These are phyloP conservation scores for Aspergillus luchuensis DNA, from an alignment of 2,329 filamentous ascomycete genomes.

Conservation along the genomic window DNA sequence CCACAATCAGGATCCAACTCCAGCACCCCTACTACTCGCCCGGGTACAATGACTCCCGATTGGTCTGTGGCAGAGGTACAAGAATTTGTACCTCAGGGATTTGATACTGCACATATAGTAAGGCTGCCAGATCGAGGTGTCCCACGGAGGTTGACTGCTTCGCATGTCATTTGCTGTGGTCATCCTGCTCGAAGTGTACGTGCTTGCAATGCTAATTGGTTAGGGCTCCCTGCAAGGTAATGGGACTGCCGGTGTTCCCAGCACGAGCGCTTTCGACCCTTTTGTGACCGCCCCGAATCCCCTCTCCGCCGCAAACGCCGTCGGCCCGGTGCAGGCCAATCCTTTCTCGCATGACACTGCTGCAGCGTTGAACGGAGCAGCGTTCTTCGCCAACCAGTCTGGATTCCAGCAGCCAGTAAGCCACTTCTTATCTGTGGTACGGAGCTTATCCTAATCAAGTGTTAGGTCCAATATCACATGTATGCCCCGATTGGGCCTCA, in stretches of 20 bases:
- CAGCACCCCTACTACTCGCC: constrained; percentile 43
- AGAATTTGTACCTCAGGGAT: constrained; percentile 58
- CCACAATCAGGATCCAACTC: constrained; percentile 41
- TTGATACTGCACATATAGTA: constrained; percentile 53
- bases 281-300: constrained; percentile 63
- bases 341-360: constrained; percentile 76
- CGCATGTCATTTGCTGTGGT: no score
- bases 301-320: constrained; percentile 51
- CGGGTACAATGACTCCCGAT: constrained; percentile 45
- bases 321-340: constrained; percentile 59
- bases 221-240: constrained; percentile 44
- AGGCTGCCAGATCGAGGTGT: constrained; percentile 22
- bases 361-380: constrained; percentile 57
- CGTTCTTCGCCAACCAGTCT: constrained; percentile 65
- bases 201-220: constrained; percentile 19
- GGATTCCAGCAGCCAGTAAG: constrained; percentile 66
- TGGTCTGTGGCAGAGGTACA: constrained; percentile 50
- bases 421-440: not conserved
- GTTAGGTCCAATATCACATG: constrained; percentile 83
- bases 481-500: constrained; percentile 87
- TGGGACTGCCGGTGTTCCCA: constrained; percentile 55
- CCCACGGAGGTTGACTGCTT: no score
- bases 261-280: constrained; percentile 61
- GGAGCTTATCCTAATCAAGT: not conserved
- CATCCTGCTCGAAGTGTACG: not conserved